phyloP scores from a whole-genome alignment of 768 basidiomycete species.

The Leucocoprinus leucothites region DNA sequence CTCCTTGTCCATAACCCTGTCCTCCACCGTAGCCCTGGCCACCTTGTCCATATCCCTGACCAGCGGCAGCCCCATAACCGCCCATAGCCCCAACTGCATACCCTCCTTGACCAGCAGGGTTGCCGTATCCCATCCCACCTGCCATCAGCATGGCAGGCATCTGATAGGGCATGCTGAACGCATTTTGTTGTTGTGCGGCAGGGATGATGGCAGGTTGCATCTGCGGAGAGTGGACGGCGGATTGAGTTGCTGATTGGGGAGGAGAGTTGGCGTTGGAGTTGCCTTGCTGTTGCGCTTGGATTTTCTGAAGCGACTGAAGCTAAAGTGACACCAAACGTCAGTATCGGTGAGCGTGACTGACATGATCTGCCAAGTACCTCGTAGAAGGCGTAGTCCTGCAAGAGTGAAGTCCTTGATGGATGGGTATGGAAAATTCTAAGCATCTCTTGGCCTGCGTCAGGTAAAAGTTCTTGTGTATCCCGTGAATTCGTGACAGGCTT shows the following conservation, averaged over 20 bases:
- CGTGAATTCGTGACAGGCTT: conserved; percentile 98
- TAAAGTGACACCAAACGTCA: conserved; percentile 23
- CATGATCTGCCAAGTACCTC: conserved; percentile 50
- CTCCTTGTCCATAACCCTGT: conserved; percentile 29
- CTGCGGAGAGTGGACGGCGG: conserved; percentile 38
- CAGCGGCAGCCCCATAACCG: conserved; percentile 19
- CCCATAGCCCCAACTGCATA: conserved; percentile 14
- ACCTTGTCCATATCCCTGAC: conserved; percentile 50
- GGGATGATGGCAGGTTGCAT: conserved; percentile 25
- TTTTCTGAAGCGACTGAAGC: conserved; percentile 87
- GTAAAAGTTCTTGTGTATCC: conserved; percentile 95
- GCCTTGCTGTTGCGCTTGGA: conserved; percentile 35
- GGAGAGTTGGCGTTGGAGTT: conserved; percentile 31
- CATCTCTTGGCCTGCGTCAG: conserved; percentile 97
- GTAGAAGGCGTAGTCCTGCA: conserved; percentile 93
- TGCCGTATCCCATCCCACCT: conserved; percentile 24
- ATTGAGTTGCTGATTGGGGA: conserved; percentile 31
- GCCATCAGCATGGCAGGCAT: conserved; percentile 61
- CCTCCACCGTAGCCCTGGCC: conserved; percentile 30
- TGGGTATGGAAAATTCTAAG: conserved; percentile 93
- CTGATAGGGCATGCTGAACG: conserved; percentile 59
- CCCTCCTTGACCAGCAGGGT: conserved; percentile 3
- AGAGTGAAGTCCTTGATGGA: conserved; percentile 86
- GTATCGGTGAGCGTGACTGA: neutral
- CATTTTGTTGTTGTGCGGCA: conserved; percentile 23